Percentiles rank a stretch among this genome's conserved stretches.
phyloP scores from a whole-genome alignment of 192 early-diverging fungal genomes.

The Lobosporangium transversale region DNA sequence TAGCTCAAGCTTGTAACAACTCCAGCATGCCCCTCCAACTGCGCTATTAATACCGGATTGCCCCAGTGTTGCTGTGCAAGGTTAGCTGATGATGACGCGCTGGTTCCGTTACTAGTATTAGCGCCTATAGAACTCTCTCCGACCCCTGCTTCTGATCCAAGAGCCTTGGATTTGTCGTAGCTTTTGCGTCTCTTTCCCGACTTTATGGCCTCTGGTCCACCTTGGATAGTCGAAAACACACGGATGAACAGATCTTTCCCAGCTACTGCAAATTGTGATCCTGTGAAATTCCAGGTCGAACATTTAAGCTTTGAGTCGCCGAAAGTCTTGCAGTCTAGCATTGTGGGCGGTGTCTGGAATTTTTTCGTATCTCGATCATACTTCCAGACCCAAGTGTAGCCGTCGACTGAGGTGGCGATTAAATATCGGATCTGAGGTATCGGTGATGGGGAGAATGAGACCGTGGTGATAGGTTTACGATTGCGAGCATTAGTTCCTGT shows the following conservation, averaged over 20 bases:
- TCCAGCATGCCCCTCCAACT: constrained; percentile 76
- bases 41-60: constrained; percentile 61
- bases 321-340: constrained; percentile 60
- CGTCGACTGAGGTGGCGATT: constrained; percentile 77
- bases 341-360: constrained; percentile 64
- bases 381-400: constrained; percentile 76
- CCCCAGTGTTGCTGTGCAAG: constrained; percentile 30
- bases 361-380: constrained; percentile 70
- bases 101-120: background rate
- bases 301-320: constrained; percentile 51
- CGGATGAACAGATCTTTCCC: constrained; percentile 80
- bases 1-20: constrained; percentile 81
- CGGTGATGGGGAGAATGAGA: constrained; percentile 83
- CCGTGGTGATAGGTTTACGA: constrained; percentile 51
- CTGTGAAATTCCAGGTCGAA: constrained; percentile 80
- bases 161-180: constrained; percentile 19
- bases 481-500: constrained; percentile 41
- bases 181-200: constrained; percentile 26
- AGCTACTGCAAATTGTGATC: constrained; percentile 82
- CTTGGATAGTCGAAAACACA: constrained; percentile 77
- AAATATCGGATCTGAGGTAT: constrained; percentile 71
- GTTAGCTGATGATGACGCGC: constrained; percentile 6
- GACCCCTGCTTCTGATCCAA: background rate
- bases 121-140: constrained; percentile 6
- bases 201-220: constrained; percentile 37